phyloP scores from a whole-genome alignment of 2,329 filamentous ascomycete genomes.

The Fragosphaeria purpurea region DNA sequence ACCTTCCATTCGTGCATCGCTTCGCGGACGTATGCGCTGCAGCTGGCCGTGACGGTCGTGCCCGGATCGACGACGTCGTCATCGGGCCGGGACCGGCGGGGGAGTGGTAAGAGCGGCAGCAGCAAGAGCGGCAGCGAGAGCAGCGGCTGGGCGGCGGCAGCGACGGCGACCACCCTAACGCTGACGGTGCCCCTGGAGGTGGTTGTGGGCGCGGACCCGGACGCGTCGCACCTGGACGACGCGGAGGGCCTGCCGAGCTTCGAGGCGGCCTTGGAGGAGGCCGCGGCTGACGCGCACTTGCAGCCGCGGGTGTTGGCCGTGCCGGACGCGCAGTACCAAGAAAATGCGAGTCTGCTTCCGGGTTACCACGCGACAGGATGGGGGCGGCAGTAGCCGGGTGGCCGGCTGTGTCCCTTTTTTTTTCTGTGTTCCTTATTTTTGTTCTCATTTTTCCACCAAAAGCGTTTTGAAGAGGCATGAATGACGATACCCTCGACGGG shows the following conservation, averaged over 20 bases:
- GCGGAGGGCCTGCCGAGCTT: conserved; percentile 35
- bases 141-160: background rate
- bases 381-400: background rate
- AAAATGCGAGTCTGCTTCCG: conserved; percentile 17
- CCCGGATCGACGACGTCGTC: conserved; percentile 25
- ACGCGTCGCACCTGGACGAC: conserved; percentile 4
- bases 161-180: conserved; percentile 1
- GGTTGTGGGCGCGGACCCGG: conserved; percentile 2
- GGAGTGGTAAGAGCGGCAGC: background rate
- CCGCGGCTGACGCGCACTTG: conserved; percentile 33
- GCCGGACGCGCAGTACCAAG: conserved; percentile 12
- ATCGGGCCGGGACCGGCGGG: conserved; percentile 23
- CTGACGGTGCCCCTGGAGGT: conserved; percentile 11
- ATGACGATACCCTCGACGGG: too few relatives aligned
- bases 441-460: conserved; percentile 1
- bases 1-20: conserved; percentile 50
- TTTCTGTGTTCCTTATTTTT: background rate
- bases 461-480: background rate
- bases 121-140: background rate
- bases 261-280: conserved; percentile 36
- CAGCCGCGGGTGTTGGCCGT: conserved; percentile 32
- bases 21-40: conserved; percentile 44
- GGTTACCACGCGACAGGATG: conserved; percentile 13
- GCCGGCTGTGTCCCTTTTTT: background rate
- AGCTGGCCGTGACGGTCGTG: conserved; percentile 30